Conservation (phyloP, 495 filamentous ascomycete genomes). For the Hypomontagnella submonticulosa region DNA sequence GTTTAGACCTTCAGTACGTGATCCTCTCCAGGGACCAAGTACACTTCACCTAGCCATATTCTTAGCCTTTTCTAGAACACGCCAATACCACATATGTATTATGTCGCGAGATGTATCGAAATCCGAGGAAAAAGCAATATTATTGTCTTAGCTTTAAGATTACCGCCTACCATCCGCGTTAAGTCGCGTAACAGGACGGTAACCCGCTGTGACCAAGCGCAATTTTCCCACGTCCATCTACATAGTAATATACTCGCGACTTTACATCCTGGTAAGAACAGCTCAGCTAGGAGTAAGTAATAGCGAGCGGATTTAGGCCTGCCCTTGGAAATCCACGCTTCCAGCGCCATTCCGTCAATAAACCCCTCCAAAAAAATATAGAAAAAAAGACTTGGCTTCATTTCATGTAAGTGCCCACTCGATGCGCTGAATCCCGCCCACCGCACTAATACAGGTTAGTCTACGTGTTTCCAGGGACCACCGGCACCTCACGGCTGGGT, state of each 20-base stretch:
- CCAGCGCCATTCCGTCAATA: too few relatives aligned
- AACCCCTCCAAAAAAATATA: too few relatives aligned
- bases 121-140: slow-evolving; percentile 5
- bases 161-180: too few relatives aligned
- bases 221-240: too few relatives aligned
- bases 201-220: too few relatives aligned
- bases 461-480: slow-evolving; percentile 8
- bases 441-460: slow-evolving; percentile 15
- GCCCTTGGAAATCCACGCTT: too few relatives aligned
- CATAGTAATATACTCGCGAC: too few relatives aligned
- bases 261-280: too few relatives aligned
- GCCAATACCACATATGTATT: slow-evolving; percentile 10
- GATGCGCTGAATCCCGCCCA: slow-evolving; percentile 2
- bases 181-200: too few relatives aligned
- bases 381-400: slow-evolving; percentile 1
- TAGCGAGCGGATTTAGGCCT: not conserved
- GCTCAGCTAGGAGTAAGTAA: not conserved
- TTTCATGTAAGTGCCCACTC: slow-evolving; percentile 15
- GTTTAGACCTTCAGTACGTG: not conserved
- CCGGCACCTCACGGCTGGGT: slow-evolving; percentile 19
- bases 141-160: slow-evolving; percentile 7
- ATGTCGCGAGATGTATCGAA: slow-evolving; percentile 3
- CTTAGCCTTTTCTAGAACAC: slow-evolving; percentile 5
- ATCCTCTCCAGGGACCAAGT: slow-evolving; percentile 1
- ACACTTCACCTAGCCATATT: slow-evolving; percentile 2